A percentile compares a stretch with the other conserved stretches of the same genome.
Conservation (phyloP, 2,329 filamentous ascomycete species). For the Aureobasidium sp. region DNA sequence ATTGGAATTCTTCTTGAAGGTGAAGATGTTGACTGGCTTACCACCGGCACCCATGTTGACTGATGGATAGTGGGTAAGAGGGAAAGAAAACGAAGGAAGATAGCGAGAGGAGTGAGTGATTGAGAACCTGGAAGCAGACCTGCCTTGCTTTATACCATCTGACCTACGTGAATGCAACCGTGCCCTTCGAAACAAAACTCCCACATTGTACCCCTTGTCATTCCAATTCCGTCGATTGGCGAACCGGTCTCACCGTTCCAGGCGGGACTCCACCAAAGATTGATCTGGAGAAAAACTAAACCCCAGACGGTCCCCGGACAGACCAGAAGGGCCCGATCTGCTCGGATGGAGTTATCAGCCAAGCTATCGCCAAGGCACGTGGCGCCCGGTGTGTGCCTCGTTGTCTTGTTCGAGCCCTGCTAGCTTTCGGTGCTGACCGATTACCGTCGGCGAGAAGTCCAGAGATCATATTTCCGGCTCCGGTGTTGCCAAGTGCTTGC, state of each 20-base stretch:
- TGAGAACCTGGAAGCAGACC: neutral
- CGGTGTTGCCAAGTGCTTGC: too few relatives aligned
- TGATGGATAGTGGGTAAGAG: neutral
- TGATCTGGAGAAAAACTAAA: conserved; percentile 1
- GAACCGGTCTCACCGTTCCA: conserved; percentile 8
- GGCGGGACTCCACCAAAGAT: conserved; percentile 1
- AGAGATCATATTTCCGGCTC: too few relatives aligned
- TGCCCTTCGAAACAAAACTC: too few relatives aligned
- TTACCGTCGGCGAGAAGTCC: conserved; percentile 2
- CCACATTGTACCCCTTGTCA: neutral
- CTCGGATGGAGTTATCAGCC: too few relatives aligned
- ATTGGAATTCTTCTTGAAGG: conserved; percentile 46
- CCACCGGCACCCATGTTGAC: conserved; percentile 20
- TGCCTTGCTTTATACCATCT: conserved; percentile 14
- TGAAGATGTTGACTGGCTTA: conserved; percentile 25
- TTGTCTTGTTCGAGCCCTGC: neutral
- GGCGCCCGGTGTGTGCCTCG: neutral
- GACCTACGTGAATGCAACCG: neutral
- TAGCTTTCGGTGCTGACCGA: conserved; percentile 10
- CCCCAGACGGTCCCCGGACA: too few relatives aligned
- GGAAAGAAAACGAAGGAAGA: neutral
- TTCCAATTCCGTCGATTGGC: neutral
- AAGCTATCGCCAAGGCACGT: conserved; percentile 5
- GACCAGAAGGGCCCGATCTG: too few relatives aligned
- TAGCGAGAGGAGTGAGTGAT: conserved; percentile 3